Percentiles rank a stretch among this genome's conserved stretches.
Conservation (phyloP, 2,329 filamentous ascomycete genomes). For the Phoma herbarum region DNA sequence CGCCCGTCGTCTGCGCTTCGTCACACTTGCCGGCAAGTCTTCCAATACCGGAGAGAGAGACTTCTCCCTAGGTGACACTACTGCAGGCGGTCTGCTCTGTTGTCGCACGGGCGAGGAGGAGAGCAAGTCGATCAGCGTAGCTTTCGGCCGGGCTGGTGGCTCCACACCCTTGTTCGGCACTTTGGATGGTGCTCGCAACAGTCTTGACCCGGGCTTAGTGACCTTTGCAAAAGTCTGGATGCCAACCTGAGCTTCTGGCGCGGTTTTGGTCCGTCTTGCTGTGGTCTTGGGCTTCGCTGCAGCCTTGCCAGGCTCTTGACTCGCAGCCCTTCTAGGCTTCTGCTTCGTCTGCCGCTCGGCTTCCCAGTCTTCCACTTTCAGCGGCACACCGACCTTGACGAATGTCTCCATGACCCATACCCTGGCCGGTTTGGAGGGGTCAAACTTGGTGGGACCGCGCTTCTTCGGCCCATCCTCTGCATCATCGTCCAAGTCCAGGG, state of each 20-base stretch:
- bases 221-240: constrained; percentile 47
- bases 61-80: constrained; percentile 21
- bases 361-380: constrained; percentile 73
- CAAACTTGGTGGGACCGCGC: constrained; percentile 61
- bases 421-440: constrained; percentile 71
- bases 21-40: constrained; percentile 42
- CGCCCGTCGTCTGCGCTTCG: constrained; percentile 40
- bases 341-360: constrained; percentile 38
- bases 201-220: constrained; percentile 45
- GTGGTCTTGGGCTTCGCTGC: constrained; percentile 33
- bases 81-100: constrained; percentile 2
- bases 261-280: constrained; percentile 35
- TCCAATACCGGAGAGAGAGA: constrained; percentile 31
- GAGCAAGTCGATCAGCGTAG: constrained; percentile 36
- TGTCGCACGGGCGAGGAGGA: constrained; percentile 40
- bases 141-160: not conserved
- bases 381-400: constrained; percentile 70
- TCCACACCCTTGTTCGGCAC: constrained; percentile 16
- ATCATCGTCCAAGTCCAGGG: constrained; percentile 44
- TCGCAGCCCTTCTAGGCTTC: constrained; percentile 35
- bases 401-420: constrained; percentile 74
- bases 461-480: constrained; percentile 53
- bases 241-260: constrained; percentile 29
- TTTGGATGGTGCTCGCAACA: constrained; percentile 33
- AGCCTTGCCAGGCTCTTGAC: constrained; percentile 31